phyloP scores from a whole-genome alignment of 192 early-diverging fungal species.

The Gamsiella multidivaricata region DNA sequence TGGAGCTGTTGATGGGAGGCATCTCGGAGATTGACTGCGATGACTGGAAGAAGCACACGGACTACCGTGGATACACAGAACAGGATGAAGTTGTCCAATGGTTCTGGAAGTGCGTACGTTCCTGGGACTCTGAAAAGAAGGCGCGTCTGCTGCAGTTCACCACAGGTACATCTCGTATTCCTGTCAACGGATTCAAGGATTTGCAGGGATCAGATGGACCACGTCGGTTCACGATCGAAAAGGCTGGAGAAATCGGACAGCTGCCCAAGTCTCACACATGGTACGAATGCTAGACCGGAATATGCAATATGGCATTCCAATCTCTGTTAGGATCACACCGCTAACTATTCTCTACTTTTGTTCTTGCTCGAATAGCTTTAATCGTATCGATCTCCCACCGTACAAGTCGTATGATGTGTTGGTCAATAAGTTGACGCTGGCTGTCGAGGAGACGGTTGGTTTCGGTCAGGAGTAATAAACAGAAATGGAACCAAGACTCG shows the following conservation, averaged over 20 bases:
- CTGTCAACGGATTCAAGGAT: slow-evolving; percentile 98
- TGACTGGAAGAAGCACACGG: slow-evolving; percentile 99
- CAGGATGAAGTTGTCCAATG: slow-evolving; percentile 93
- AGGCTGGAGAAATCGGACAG: slow-evolving; percentile 83
- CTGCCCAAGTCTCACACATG: slow-evolving; percentile 96
- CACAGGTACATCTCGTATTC: slow-evolving; percentile 96
- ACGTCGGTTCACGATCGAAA: slow-evolving; percentile 94
- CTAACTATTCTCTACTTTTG: slow-evolving; percentile 10
- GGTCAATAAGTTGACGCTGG: slow-evolving; percentile 83
- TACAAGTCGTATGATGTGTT: slow-evolving; percentile 84
- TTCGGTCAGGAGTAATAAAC: slow-evolving; percentile 83
- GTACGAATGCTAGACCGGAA: too few relatives aligned
- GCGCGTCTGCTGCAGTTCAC: slow-evolving; percentile 96
- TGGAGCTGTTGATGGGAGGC: slow-evolving; percentile 97
- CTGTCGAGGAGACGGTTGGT: slow-evolving; percentile 95
- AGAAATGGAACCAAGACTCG: too few relatives aligned
- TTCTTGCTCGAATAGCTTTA: slow-evolving; percentile 73
- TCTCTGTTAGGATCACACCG: background rate
- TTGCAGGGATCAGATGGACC: slow-evolving; percentile 97
- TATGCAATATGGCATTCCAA: too few relatives aligned
- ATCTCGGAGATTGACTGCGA: slow-evolving; percentile 96
- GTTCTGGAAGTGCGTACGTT: slow-evolving; percentile 94
- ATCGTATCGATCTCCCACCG: slow-evolving; percentile 94
- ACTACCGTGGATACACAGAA: slow-evolving; percentile 96
- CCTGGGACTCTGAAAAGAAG: slow-evolving; percentile 94